Conservation (phyloP, 352 stramenopile genomes). For the Phytophthora quininea region DNA sequence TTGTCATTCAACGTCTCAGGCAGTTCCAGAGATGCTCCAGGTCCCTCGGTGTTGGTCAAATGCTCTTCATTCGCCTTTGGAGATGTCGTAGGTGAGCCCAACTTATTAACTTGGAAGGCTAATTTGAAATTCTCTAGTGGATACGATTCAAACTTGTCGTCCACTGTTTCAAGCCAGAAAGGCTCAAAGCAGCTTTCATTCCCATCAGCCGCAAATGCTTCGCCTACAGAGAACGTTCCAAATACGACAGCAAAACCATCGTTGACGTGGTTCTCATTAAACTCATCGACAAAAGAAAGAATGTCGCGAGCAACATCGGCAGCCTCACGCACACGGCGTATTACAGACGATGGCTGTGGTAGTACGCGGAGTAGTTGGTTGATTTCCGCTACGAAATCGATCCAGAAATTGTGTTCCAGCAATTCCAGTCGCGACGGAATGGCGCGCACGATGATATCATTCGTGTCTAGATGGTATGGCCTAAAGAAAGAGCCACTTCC, state of each 20-base stretch:
- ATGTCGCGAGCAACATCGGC: slow-evolving; percentile 43
- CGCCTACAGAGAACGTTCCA: slow-evolving; percentile 53
- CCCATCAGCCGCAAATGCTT: slow-evolving; percentile 34
- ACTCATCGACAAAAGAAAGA: slow-evolving; percentile 49
- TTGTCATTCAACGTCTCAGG: slow-evolving; percentile 21
- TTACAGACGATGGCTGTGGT: slow-evolving; percentile 54
- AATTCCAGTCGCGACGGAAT: slow-evolving; percentile 71
- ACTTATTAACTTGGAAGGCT: slow-evolving; percentile 57
- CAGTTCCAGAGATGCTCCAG: slow-evolving; percentile 2
- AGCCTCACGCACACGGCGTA: slow-evolving; percentile 42
- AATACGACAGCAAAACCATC: slow-evolving; percentile 66
- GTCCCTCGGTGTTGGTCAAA: slow-evolving; percentile 1
- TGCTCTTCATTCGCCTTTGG: slow-evolving; percentile 7
- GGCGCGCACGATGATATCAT: slow-evolving; percentile 80
- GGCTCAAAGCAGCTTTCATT: slow-evolving; percentile 54
- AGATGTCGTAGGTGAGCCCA: slow-evolving; percentile 10
- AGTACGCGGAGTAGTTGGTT: slow-evolving; percentile 75
- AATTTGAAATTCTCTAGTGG: slow-evolving; percentile 66
- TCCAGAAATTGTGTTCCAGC: slow-evolving; percentile 83
- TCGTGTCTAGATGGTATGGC: slow-evolving; percentile 84
- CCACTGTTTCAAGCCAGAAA: slow-evolving; percentile 34
- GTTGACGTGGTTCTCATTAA: slow-evolving; percentile 67
- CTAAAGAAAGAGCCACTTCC: slow-evolving; percentile 84
- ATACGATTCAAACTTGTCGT: slow-evolving; percentile 42
- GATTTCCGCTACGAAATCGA: slow-evolving; percentile 78